Conservation (phyloP, 306 rosid species). For the Hippophae gyantsensis region DNA sequence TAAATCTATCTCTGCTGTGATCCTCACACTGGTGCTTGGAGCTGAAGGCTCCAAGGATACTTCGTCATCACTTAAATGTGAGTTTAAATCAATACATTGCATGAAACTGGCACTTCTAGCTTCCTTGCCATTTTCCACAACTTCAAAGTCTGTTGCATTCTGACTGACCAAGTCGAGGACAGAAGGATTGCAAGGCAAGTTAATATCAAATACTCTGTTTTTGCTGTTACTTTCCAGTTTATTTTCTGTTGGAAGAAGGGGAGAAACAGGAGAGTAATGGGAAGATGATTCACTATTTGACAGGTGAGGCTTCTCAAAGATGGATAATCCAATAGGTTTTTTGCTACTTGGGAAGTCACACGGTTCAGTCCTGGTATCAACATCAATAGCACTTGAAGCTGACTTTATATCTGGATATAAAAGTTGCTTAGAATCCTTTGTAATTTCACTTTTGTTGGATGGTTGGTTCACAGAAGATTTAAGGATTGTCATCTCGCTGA, state of each 20-base stretch:
- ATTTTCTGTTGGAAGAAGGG: constrained; percentile 25
- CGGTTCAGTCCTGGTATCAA: constrained; percentile 32
- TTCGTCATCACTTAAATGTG: constrained; percentile 64
- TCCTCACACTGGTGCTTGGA: constrained; percentile 29
- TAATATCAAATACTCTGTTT: constrained; percentile 50
- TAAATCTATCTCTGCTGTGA: constrained; percentile 49
- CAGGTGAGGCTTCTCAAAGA: constrained; percentile 41
- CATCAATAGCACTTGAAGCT: constrained; percentile 32
- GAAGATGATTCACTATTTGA: constrained; percentile 49
- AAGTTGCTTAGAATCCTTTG: constrained; percentile 26
- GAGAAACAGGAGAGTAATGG: constrained; percentile 28
- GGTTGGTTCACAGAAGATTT: constrained; percentile 26
- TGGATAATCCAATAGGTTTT: constrained; percentile 56
- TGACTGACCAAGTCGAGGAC: constrained; percentile 40
- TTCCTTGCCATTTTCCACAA: constrained; percentile 30
- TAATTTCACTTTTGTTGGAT: constrained; percentile 33
- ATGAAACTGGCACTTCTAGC: constrained; percentile 27
- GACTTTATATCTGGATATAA: constrained; percentile 31
- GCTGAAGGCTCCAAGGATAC: constrained; percentile 31
- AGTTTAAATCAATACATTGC: constrained; percentile 67
- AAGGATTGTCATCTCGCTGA: constrained; percentile 32
- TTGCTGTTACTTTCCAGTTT: constrained; percentile 33
- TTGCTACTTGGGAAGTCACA: constrained; percentile 31
- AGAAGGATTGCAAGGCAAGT: constrained; percentile 66
- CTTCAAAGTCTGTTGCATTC: constrained; percentile 21